phyloP scores from a whole-genome alignment of 257 asterid genomes.

The Jasminum sambac region DNA sequence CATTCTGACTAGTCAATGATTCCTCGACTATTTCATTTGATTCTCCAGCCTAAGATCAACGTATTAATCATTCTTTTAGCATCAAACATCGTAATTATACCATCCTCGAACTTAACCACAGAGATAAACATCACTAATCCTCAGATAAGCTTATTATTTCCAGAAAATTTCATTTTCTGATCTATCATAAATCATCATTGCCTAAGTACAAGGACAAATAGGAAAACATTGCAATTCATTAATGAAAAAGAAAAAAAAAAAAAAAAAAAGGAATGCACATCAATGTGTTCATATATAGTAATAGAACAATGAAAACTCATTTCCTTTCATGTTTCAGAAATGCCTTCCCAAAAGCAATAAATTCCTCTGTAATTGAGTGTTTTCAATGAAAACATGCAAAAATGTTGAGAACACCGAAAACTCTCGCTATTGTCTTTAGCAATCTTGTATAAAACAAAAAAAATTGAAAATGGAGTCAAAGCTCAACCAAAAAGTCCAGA shows the following conservation, averaged over 20 bases:
- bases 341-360: too few species aligned
- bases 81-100: constrained; percentile 2
- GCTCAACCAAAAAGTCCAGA: too few species aligned
- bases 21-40: constrained; percentile 78
- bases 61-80: constrained; percentile 1
- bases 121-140: background rate
- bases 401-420: too few species aligned
- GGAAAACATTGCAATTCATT: constrained; percentile 1
- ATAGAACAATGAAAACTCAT: too few species aligned
- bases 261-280: background rate
- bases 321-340: too few species aligned
- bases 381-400: too few species aligned
- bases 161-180: background rate
- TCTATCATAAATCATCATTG: background rate
- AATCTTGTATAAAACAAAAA: too few species aligned
- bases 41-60: constrained; percentile 46
- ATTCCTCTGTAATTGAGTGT: too few species aligned
- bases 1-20: constrained; percentile 28
- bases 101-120: background rate
- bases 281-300: background rate
- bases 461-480: too few species aligned
- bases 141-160: background rate
- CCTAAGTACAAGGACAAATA: constrained; percentile 12
- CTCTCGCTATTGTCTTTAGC: too few species aligned
- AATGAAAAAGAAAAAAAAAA: too few species aligned